Evolutionary conservation across 139 green algal species (phyloP), one percentile per base, ranked within the genome.

Genomic region (Micromonas commoda): DNA sequence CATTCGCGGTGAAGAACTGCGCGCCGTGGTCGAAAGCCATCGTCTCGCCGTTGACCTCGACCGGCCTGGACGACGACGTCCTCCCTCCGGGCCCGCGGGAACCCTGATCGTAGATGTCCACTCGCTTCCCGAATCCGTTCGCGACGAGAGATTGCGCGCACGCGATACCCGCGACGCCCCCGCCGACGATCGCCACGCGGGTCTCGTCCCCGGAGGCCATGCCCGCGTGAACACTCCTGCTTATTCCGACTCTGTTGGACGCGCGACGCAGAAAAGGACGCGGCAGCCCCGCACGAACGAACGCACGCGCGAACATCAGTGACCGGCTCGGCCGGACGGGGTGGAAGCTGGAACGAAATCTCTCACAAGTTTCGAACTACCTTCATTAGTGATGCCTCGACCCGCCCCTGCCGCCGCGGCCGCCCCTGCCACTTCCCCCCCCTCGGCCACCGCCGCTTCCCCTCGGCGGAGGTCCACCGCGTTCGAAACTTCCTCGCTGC

Each of bases 371-470:
- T n/a, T n/a, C n/a, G n/a, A n/a, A n/a, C n/a, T n/a, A n/a, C n/a
- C n/a, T n/a, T n/a, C n/a, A n/a, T n/a, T n/a, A n/a, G n/a, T n/a
- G n/a, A n/a, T n/a, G n/a, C n/a, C n/a, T n/a, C n/a, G n/a, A n/a
- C n/a, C 61, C 61, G 19, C 61, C 61, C 4, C 61, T 5, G 32
- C 61, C 61, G 28, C 66, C 66, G 13, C 66, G 33, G 20, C 66
- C 28, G 26, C 65, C 65, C 9, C 65, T 5, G n/a, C 65, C 1
- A 1, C 66, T 35, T 33, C 71, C 71, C 2, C 71, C 37, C 21
- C 71, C 1, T n/a, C n/a, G n/a, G 2, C 71, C 37, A 37, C 71
- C 71, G 28, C 71, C 71, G 28, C 71, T 38, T 19, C 71, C 35
- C 28, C 71, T 9, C 21, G 35, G 35, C 23, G 35, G 20, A n/a